Evolutionary conservation across 140 eudicot genomes (phyloP), one percentile per base, ranked within the genome.

Genomic region (Cichorium intybus): DNA sequence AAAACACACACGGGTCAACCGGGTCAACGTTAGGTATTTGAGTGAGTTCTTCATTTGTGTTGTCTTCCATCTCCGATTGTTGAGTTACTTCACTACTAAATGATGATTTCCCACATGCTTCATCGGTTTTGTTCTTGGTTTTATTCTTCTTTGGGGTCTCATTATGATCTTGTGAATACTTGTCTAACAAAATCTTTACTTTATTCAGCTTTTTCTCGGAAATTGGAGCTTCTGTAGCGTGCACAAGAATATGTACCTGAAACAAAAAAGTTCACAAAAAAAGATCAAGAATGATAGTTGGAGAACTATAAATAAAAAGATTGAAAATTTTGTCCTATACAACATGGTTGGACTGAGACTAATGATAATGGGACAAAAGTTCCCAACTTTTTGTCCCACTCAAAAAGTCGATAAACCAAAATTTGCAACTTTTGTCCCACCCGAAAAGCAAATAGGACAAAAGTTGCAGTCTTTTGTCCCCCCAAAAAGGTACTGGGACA

Each of bases 181-280:
- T 80, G 49, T 77, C 77, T 79, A 92, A 60, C 67, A 85, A 72
- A 6, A 16, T 41, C 80, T 82, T 87, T 4, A 92, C 67, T 56
- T 62, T 85, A 21, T 47, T 54, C 9, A 92, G 67, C 78, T 83
- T 83, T 68, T 81, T 91, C 47, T 66, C 69, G 4, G 95, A 83
- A 61, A 86, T 60, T 6, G 80, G 76, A 68, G 47, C 68, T 60
- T 92, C 93, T 34, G 89, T 79, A 56, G 89, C 81, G 65, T 85
- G 86, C 64, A 83, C 95, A 31, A 92, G 95, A 72, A 92, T 83
- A 63, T 91, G 87, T 66, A 91, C 95, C 97, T 91, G 83, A 61
- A 37, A 65, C 66, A 37, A 55, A 68, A 59, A 66, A 35, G 4
- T 17, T 18, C 6, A 23, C 1, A 14, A 6, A 12, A 29, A 11